phyloP scores from a whole-genome alignment of 352 stramenopile genomes.

The Phytophthora kernoviae region DNA sequence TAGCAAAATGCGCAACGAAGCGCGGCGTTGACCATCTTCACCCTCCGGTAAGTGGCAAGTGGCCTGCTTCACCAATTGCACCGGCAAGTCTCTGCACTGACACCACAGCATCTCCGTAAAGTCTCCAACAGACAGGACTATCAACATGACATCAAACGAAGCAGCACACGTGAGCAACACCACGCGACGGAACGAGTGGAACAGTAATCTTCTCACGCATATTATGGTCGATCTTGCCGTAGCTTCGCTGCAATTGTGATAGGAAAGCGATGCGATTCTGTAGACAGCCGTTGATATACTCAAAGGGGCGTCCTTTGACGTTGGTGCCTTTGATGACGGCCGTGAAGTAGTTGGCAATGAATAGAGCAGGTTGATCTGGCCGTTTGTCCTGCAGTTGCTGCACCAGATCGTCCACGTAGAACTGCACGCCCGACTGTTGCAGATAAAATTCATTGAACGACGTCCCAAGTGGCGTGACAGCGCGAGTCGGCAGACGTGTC shows the following conservation, averaged over 20 bases:
- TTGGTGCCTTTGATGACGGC: slow-evolving; percentile 40
- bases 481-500: slow-evolving; percentile 23
- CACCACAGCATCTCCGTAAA: slow-evolving; percentile 64
- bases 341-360: slow-evolving; percentile 54
- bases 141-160: slow-evolving; percentile 1
- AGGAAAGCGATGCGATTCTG: slow-evolving; percentile 61
- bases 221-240: slow-evolving; percentile 40
- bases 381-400: slow-evolving; percentile 55
- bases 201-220: slow-evolving; percentile 29
- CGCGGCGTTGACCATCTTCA: slow-evolving; percentile 30
- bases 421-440: slow-evolving; percentile 56
- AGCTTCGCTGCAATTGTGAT: slow-evolving; percentile 43
- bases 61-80: slow-evolving; percentile 43
- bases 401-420: slow-evolving; percentile 62
- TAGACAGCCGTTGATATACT: slow-evolving; percentile 58
- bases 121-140: slow-evolving; percentile 59
- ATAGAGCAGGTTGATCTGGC: slow-evolving; percentile 39
- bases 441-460: slow-evolving; percentile 49
- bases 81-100: slow-evolving; percentile 59
- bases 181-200: not conserved
- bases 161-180: not conserved
- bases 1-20: slow-evolving; percentile 41
- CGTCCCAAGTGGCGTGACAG: slow-evolving; percentile 10
- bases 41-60: slow-evolving; percentile 42
- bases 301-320: slow-evolving; percentile 45